These are phyloP conservation scores for Crucibulum laeve DNA, from an alignment of 768 basidiomycete species.

Conservation along the genomic window DNA sequence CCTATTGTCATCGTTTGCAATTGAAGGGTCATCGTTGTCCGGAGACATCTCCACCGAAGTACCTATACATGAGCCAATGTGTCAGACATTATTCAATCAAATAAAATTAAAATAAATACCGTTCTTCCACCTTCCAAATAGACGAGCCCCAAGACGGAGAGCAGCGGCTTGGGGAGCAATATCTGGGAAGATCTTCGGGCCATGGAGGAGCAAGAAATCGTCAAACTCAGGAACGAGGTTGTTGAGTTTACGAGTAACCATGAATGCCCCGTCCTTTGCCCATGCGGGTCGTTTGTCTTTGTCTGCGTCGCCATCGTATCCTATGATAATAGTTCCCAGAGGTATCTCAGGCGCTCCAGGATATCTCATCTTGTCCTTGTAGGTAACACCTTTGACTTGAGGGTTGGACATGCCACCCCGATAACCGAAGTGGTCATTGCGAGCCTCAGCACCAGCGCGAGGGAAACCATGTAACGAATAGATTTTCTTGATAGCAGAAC, in stretches of 20 bases:
- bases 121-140: constrained; percentile 3
- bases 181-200: constrained; percentile 9
- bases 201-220: constrained; percentile 2
- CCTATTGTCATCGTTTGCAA: not conserved
- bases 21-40: constrained; percentile 5
- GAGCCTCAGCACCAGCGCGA: constrained; percentile 1
- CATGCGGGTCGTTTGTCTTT: constrained; percentile 7
- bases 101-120: not conserved
- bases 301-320: constrained; percentile 12
- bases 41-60: constrained; percentile 13
- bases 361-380: constrained; percentile 5
- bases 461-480: not conserved
- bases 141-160: constrained; percentile 6
- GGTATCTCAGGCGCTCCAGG: constrained; percentile 9
- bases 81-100: not conserved
- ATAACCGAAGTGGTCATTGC: constrained; percentile 12
- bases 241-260: constrained; percentile 11
- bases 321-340: constrained; percentile 9
- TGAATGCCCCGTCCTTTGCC: constrained; percentile 10
- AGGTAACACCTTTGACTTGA: constrained; percentile 8
- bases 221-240: constrained; percentile 12
- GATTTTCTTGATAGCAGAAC: not conserved
- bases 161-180: constrained; percentile 6
- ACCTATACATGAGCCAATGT: too few species aligned
- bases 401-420: constrained; percentile 10